phyloP scores from a whole-genome alignment of 495 filamentous ascomycete genomes.

The Penicillium tannophilum region DNA sequence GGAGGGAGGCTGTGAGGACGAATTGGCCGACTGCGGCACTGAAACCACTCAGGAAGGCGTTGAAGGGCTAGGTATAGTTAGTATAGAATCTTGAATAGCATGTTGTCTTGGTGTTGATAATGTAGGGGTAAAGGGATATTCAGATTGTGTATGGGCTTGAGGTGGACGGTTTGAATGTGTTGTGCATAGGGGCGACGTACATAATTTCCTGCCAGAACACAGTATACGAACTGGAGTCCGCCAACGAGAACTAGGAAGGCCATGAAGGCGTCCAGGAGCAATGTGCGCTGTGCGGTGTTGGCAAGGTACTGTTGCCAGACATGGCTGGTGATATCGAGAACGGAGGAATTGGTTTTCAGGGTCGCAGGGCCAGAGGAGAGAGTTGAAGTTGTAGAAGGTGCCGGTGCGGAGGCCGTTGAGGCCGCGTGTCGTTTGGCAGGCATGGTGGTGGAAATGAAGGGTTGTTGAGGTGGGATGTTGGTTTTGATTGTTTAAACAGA shows the following conservation, averaged over 20 bases:
- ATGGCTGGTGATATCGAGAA: constrained; percentile 53
- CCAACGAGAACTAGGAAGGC: constrained; percentile 84
- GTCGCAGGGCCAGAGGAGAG: constrained; percentile 49
- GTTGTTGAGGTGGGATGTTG: constrained; percentile 4
- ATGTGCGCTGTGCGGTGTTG: constrained; percentile 83
- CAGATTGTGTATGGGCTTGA: not conserved
- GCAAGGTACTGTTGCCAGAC: constrained; percentile 76
- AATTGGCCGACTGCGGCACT: constrained; percentile 95
- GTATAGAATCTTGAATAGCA: not conserved
- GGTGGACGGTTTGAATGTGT: not conserved
- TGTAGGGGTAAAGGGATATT: not conserved
- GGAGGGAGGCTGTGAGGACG: constrained; percentile 84
- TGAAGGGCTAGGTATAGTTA: constrained; percentile 74
- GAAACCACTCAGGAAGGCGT: constrained; percentile 96
- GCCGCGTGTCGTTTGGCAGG: constrained; percentile 52
- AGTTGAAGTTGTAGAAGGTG: constrained; percentile 33
- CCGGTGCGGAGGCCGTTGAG: constrained; percentile 39
- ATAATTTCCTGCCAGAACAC: constrained; percentile 89
- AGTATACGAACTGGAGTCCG: constrained; percentile 90
- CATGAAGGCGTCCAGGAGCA: constrained; percentile 93
- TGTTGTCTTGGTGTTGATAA: not conserved
- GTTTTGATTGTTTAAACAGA: not conserved
- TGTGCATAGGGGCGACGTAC: constrained; percentile 51
- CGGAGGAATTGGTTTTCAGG: constrained; percentile 46
- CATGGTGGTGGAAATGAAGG: constrained; percentile 37